Percentiles rank a stretch among this genome's conserved stretches.
phyloP scores from a whole-genome alignment of 148 eudicot genomes.

The Vaccinium vitisidaea region DNA sequence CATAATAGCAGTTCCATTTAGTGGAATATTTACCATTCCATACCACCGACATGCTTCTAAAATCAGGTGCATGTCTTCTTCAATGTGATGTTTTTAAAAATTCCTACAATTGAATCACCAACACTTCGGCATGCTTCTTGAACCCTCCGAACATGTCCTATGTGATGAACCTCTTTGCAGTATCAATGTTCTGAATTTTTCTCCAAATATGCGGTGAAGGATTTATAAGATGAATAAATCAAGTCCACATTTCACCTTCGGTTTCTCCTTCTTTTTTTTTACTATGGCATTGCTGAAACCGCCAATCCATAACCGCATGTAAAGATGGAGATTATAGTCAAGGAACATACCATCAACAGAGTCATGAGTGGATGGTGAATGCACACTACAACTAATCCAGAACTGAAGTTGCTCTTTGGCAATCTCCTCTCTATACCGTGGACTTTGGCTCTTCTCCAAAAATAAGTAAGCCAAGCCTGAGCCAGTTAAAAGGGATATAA shows the following conservation, averaged over 20 bases:
- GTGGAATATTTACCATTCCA: no score
- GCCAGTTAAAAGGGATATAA: constrained; percentile 11
- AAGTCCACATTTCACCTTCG: background rate
- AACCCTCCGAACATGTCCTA: background rate
- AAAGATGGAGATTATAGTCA: background rate
- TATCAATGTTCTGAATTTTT: background rate
- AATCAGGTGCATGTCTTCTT: background rate
- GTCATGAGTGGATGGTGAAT: constrained; percentile 92
- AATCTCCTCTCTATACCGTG: constrained; percentile 68
- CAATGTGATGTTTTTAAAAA: background rate
- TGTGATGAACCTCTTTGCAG: background rate
- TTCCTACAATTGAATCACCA: background rate
- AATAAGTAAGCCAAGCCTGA: constrained; percentile 95
- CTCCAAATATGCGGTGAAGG: background rate
- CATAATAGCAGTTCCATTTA: no score
- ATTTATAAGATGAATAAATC: background rate
- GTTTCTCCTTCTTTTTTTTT: background rate
- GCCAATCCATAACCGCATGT: background rate
- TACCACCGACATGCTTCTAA: background rate
- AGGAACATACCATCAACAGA: constrained; percentile 65
- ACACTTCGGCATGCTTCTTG: background rate
- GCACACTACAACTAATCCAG: constrained; percentile 76
- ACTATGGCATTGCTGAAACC: background rate
- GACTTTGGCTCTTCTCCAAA: constrained; percentile 79
- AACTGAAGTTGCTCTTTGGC: constrained; percentile 75